These are phyloP conservation scores for Fusarium staphyleae DNA, from an alignment of 2,329 filamentous ascomycete genomes.

Conservation along the genomic window DNA sequence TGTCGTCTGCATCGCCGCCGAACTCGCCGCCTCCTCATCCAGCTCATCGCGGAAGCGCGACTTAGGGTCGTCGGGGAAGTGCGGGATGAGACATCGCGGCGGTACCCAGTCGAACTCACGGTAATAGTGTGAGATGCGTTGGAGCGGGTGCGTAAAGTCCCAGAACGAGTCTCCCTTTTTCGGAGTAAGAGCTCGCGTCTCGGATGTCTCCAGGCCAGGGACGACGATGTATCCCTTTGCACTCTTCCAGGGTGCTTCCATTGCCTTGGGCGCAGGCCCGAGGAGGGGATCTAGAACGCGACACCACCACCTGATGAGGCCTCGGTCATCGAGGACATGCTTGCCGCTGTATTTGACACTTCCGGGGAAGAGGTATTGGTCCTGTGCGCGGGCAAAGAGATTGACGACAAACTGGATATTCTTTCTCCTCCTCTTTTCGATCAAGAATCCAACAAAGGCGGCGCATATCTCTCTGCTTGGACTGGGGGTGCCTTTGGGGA, in stretches of 20 bases:
- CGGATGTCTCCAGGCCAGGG: constrained; percentile 83
- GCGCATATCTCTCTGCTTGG: constrained; percentile 77
- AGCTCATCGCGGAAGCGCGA: constrained; percentile 87
- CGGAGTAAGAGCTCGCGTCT: constrained; percentile 82
- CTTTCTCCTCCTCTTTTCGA: constrained; percentile 69
- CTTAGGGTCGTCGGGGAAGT: constrained; percentile 95
- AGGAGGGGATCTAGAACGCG: constrained; percentile 82
- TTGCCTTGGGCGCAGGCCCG: constrained; percentile 50
- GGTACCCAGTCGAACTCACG: constrained; percentile 68
- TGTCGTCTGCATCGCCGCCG: constrained; percentile 59
- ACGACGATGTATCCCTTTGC: constrained; percentile 85
- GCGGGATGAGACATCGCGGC: constrained; percentile 83
- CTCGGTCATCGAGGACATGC: constrained; percentile 90
- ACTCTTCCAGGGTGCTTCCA: constrained; percentile 49
- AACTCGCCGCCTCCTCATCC: constrained; percentile 78
- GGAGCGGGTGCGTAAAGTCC: constrained; percentile 76
- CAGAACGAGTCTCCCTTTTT: constrained; percentile 59
- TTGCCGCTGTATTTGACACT: constrained; percentile 86
- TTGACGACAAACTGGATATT: constrained; percentile 78
- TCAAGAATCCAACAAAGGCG: constrained; percentile 78
- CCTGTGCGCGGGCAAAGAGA: constrained; percentile 89
- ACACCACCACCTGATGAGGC: constrained; percentile 96
- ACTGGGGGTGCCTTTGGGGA: constrained; percentile 69
- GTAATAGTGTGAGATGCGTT: constrained; percentile 66
- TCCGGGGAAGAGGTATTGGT: constrained; percentile 93